These are phyloP conservation scores for Mucor sp. DNA, from an alignment of 371 early-diverging fungal species.

Conservation along the genomic window DNA sequence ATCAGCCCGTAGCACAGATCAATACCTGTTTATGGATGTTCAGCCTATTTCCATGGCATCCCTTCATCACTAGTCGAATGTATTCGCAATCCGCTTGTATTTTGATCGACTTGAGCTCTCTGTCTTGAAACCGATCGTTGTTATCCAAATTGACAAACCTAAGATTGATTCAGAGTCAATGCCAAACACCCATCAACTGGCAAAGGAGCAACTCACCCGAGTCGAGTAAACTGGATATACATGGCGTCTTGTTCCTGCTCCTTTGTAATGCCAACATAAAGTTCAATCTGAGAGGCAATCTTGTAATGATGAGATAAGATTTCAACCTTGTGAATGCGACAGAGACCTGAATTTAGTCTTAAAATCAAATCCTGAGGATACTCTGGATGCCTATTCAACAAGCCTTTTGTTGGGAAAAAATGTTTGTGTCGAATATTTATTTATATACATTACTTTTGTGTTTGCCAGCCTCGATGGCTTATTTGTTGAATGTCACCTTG, in stretches of 20 bases:
- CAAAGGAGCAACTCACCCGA: conserved; percentile 27
- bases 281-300: conserved; percentile 73
- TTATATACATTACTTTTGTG: conserved; percentile 37
- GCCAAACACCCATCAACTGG: too few relatives aligned
- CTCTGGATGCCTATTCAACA: conserved; percentile 45
- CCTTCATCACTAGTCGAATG: conserved; percentile 68
- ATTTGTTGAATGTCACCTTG: conserved; percentile 20
- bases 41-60: conserved; percentile 69
- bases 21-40: conserved; percentile 79
- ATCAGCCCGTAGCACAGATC: not conserved
- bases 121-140: conserved; percentile 39
- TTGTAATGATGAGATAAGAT: conserved; percentile 81
- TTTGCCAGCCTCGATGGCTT: conserved; percentile 48
- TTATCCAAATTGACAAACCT: conserved; percentile 43
- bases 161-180: not conserved
- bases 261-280: conserved; percentile 59
- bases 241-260: conserved; percentile 26
- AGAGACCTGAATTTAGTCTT: conserved; percentile 57
- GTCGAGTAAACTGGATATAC: conserved; percentile 40
- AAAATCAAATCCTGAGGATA: conserved; percentile 77
- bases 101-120: conserved; percentile 79
- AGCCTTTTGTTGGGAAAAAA: not conserved
- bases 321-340: conserved; percentile 69
- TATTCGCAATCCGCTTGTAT: conserved; percentile 72
- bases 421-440: not conserved